These are phyloP conservation scores for Nothophoma quercina DNA, from an alignment of 2,329 filamentous ascomycete species.

Conservation along the genomic window DNA sequence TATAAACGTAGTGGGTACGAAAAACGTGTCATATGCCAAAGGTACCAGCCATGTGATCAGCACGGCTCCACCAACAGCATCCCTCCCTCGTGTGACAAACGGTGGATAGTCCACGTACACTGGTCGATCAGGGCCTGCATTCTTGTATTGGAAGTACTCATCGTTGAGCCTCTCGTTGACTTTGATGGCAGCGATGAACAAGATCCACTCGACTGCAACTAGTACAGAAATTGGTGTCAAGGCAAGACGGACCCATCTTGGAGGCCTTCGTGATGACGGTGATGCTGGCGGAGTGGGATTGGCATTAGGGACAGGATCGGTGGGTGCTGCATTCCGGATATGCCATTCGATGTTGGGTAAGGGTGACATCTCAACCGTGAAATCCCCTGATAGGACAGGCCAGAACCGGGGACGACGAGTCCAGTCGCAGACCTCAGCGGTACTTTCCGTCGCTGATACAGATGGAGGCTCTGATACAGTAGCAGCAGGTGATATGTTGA, in stretches of 20 bases:
- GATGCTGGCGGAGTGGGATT: no score
- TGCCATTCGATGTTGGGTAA: no score
- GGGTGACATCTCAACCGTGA: no score
- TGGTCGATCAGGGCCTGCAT: background rate
- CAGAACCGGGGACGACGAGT: no score
- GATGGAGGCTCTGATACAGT: no score
- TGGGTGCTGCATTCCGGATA: background rate
- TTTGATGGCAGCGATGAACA: background rate
- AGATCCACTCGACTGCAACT: background rate
- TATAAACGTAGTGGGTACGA: background rate
- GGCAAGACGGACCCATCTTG: background rate
- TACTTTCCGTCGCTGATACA: no score
- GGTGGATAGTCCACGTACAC: background rate
- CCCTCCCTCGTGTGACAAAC: background rate
- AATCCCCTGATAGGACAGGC: no score
- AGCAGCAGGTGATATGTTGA: no score
- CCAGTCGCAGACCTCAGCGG: background rate
- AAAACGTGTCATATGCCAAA: background rate
- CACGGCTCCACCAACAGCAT: background rate
- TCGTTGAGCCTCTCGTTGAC: background rate
- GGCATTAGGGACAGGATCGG: background rate
- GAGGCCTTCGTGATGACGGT: background rate
- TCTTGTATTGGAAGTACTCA: background rate
- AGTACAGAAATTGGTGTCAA: background rate
- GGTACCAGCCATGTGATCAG: background rate